phyloP scores from a whole-genome alignment of 306 rosid genomes.

The Glycine tomentella region DNA sequence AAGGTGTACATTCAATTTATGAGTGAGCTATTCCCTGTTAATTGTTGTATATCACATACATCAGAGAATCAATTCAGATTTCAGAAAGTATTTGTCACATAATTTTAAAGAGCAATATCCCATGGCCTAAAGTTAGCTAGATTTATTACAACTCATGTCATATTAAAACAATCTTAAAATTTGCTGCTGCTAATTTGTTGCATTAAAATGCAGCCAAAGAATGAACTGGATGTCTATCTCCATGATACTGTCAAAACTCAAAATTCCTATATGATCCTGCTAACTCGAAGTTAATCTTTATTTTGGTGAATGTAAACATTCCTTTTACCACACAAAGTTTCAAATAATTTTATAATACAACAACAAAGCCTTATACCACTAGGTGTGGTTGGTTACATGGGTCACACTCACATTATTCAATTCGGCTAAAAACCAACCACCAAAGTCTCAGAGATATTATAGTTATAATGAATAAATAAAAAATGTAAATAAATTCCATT shows the following conservation, averaged over 20 bases:
- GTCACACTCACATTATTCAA: not conserved
- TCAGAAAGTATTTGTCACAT: not conserved
- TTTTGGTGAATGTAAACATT: constrained; percentile 25
- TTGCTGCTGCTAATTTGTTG: not conserved
- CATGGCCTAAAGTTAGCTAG: constrained; percentile 8
- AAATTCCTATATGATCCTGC: not conserved
- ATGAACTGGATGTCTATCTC: not conserved
- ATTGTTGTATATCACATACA: not conserved
- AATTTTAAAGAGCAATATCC: not conserved
- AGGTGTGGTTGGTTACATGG: not conserved
- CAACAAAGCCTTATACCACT: not conserved
- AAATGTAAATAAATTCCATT: constrained; percentile 20
- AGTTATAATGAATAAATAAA: not conserved
- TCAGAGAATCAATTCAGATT: not conserved
- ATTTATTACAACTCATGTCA: not conserved
- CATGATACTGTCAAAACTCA: too few species aligned
- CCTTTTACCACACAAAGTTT: not conserved
- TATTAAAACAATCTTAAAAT: not conserved
- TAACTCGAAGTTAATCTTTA: not conserved
- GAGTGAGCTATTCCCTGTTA: not conserved
- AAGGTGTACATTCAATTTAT: not conserved
- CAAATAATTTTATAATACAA: not conserved
- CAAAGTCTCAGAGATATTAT: not conserved
- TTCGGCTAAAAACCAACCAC: not conserved
- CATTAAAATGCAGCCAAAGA: not conserved